A percentile compares a stretch with the other conserved stretches of the same genome.
phyloP scores from a whole-genome alignment of 1,284 basidiomycete species.

The Ceratobasidium sp. region DNA sequence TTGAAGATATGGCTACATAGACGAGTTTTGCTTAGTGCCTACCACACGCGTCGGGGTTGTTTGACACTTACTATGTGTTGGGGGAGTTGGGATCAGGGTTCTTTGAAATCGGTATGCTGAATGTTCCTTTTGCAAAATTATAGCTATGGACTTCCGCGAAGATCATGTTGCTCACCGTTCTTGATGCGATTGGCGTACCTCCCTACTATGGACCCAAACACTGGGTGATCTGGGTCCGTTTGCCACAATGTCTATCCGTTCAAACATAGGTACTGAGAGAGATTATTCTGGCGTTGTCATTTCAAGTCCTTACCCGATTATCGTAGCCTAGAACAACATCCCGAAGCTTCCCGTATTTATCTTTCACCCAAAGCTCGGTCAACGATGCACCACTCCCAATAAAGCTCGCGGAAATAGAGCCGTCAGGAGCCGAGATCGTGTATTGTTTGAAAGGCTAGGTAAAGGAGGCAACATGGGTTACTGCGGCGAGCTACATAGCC shows the following conservation, averaged over 20 bases:
- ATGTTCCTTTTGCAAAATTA: slow-evolving; percentile 59
- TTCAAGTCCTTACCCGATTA: neutral
- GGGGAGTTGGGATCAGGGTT: slow-evolving; percentile 59
- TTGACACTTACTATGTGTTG: slow-evolving; percentile 55
- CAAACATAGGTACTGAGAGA: neutral
- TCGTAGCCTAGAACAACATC: slow-evolving; percentile 41
- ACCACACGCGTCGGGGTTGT: neutral
- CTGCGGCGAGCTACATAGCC: neutral
- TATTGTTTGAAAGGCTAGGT: slow-evolving; percentile 35
- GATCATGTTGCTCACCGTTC: slow-evolving; percentile 51
- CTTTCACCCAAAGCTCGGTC: slow-evolving; percentile 42
- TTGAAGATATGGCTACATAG: slow-evolving; percentile 58
- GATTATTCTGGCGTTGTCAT: neutral
- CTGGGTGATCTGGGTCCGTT: slow-evolving; percentile 32
- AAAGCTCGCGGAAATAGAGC: slow-evolving; percentile 35
- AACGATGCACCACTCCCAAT: slow-evolving; percentile 36
- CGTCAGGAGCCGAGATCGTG: slow-evolving; percentile 20
- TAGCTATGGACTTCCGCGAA: neutral
- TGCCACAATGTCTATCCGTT: slow-evolving; percentile 29
- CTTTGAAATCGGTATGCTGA: slow-evolving; percentile 65
- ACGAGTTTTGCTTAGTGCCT: neutral
- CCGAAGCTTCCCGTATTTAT: slow-evolving; percentile 13
- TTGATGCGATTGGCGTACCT: slow-evolving; percentile 64
- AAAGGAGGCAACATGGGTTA: neutral
- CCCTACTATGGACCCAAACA: slow-evolving; percentile 39